Evolutionary conservation across 2,329 filamentous ascomycete genomes (phyloP), one percentile per base, ranked within the genome.

Genomic region (Colletotrichum costaricense): DNA sequence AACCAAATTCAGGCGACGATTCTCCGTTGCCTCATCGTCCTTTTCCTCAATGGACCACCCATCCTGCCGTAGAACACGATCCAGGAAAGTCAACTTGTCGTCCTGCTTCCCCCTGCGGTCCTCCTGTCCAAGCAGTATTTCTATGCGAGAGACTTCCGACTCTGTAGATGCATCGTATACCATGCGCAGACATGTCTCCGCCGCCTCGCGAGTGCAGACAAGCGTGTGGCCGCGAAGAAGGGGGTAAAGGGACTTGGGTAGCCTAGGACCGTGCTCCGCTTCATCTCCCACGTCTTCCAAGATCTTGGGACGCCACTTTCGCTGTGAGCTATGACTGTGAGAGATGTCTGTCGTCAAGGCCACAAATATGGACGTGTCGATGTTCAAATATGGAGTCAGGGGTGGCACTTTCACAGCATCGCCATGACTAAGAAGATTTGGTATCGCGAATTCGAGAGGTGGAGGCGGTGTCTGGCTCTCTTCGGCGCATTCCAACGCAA

Each of bases 311-410:
- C 70, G 82, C 82, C 82, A 84, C 6, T 78, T 78, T 64, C 80
- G 77, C 1, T 79, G 77, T 14, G 78, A 70, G 9, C 83, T 79
- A 5, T 76, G 71, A 1, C 77, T 67, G 35, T 85, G 83, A 2
- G 81, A 84, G 24, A 84, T 78, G 64, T 85, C 83, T 1, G 83
- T 84, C 38, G 82, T 80, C 26, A 85, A 76, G 42, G 83, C 81
- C 16, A 84, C 80, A 3, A 85, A 78, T 49, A 84, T 79, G 5
- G 83, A 84, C 42, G 84, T 83, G 57, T 85, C 83, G 67, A 85
- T 76, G 68, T 85, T 85, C 11, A 85, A 69, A 3, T 79, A 81
- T 1, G 76, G 54, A 5, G 82, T 83, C n/a, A 85, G 79, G 5
- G 77, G 49, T 8, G 70, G 67, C 12, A 55, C 16, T 0, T 62